Conservation (phyloP, 116 monocot genomes). For the Posidonia oceanica region DNA sequence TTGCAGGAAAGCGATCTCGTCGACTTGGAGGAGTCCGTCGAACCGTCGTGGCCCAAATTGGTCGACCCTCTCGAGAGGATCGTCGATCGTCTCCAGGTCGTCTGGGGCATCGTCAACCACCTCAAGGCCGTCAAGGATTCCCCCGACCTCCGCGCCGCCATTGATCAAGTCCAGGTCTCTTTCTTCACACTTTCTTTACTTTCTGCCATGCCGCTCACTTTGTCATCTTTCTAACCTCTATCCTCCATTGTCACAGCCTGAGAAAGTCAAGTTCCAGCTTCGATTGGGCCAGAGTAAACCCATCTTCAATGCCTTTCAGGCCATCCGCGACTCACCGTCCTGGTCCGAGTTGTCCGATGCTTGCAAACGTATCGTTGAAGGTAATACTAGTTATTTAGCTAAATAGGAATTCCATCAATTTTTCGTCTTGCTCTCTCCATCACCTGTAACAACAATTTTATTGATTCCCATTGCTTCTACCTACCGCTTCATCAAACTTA, state of each 20-base stretch:
- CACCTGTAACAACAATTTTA: no score
- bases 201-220: no score
- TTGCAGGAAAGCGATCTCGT: conserved; percentile 66
- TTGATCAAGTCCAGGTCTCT: conserved; percentile 85
- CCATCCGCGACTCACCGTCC: conserved; percentile 57
- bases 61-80: conserved; percentile 92
- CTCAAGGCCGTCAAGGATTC: conserved; percentile 92
- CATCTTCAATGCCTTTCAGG: conserved; percentile 81
- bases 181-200: no score
- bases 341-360: conserved; percentile 60
- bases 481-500: no score
- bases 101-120: conserved; percentile 89
- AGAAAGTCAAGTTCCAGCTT: conserved; percentile 91
- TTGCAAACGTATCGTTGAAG: conserved; percentile 76
- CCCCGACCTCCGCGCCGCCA: conserved; percentile 73
- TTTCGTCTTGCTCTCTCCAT: no score
- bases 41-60: conserved; percentile 79
- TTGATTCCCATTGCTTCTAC: no score
- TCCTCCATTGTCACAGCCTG: conserved; percentile 45
- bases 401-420: neutral
- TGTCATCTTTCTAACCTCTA: neutral
- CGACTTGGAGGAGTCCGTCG: conserved; percentile 64
- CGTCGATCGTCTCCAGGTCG: conserved; percentile 63
- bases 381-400: conserved; percentile 16
- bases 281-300: conserved; percentile 94